Conservation (phyloP, 768 basidiomycete genomes). For the Tephrocybe sp. region DNA sequence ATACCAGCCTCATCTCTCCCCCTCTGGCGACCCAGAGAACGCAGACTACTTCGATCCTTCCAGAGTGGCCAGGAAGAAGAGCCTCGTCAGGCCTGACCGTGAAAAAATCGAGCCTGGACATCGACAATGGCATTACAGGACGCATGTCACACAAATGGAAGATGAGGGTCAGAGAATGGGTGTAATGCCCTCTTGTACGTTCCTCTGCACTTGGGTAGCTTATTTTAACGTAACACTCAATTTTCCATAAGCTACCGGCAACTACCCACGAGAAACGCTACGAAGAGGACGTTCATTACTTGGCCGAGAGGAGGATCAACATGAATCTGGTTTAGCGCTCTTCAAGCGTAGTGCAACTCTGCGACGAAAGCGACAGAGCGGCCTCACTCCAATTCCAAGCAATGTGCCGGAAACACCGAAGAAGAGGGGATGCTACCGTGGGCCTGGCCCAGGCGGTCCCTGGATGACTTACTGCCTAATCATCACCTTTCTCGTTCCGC, state of each 20-base stretch:
- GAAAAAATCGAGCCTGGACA: constrained; percentile 96
- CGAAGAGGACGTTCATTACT: constrained; percentile 89
- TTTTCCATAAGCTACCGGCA: constrained; percentile 63
- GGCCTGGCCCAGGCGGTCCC: constrained; percentile 86
- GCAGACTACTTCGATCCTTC: constrained; percentile 42
- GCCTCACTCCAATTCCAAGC: constrained; percentile 37
- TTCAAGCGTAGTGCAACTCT: constrained; percentile 85
- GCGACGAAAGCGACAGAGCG: constrained; percentile 59
- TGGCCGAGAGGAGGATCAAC: constrained; percentile 84
- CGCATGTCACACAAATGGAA: constrained; percentile 77
- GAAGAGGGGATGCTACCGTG: constrained; percentile 58
- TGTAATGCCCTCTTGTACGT: constrained; percentile 78
- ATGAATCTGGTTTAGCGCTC: constrained; percentile 88
- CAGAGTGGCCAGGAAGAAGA: constrained; percentile 80
- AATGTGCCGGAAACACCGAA: constrained; percentile 34
- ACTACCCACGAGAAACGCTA: constrained; percentile 60
- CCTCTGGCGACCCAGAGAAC: constrained; percentile 39
- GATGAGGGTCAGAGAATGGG: constrained; percentile 67
- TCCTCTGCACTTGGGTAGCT: constrained; percentile 22
- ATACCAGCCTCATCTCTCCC: constrained; percentile 34
- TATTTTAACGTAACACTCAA: constrained; percentile 1
- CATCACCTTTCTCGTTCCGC: constrained; percentile 81
- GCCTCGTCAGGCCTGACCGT: constrained; percentile 86
- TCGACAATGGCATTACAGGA: constrained; percentile 92
- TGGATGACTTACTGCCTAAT: constrained; percentile 96